Evolutionary conservation across 225 moss, liverwort and hornwort species (phyloP).

Genomic region (Ulota crispa): DNA sequence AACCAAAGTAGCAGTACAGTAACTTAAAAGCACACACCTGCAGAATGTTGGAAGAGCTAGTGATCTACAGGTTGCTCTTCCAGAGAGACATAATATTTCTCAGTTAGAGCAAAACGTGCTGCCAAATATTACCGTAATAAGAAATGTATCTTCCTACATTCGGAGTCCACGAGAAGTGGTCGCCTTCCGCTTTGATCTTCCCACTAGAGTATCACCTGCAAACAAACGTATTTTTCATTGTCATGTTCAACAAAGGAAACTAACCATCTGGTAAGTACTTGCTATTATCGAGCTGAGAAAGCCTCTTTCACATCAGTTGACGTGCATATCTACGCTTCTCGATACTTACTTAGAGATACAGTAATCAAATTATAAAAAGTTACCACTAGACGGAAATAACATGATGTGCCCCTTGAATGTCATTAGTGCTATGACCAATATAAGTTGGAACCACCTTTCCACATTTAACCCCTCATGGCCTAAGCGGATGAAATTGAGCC

Average conservation of each 20-base stretch:
- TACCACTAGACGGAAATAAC: background rate
- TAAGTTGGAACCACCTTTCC: background rate
- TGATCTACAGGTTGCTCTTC: constrained; percentile 33
- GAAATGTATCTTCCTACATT: constrained; percentile 30
- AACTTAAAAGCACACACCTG: constrained; percentile 28
- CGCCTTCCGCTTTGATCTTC: constrained; percentile 43
- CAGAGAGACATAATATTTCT: constrained; percentile 16
- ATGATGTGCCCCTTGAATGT: background rate
- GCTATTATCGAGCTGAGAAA: background rate
- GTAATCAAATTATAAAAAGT: background rate
- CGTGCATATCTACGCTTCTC: background rate
- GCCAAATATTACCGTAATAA: background rate
- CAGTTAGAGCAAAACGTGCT: constrained; percentile 14
- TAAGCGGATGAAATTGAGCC: no score
- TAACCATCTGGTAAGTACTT: background rate
- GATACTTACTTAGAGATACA: background rate
- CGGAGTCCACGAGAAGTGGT: constrained; percentile 58
- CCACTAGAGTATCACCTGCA: constrained; percentile 24
- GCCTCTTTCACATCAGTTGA: background rate
- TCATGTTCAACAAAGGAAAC: background rate
- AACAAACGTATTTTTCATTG: background rate
- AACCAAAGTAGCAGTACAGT: constrained; percentile 1
- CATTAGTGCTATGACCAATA: background rate
- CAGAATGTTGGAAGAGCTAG: constrained; percentile 32
- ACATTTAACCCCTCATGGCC: no score